These are phyloP conservation scores for Silene uniflora DNA, from an alignment of 148 eudicot species.

Conservation along the genomic window DNA sequence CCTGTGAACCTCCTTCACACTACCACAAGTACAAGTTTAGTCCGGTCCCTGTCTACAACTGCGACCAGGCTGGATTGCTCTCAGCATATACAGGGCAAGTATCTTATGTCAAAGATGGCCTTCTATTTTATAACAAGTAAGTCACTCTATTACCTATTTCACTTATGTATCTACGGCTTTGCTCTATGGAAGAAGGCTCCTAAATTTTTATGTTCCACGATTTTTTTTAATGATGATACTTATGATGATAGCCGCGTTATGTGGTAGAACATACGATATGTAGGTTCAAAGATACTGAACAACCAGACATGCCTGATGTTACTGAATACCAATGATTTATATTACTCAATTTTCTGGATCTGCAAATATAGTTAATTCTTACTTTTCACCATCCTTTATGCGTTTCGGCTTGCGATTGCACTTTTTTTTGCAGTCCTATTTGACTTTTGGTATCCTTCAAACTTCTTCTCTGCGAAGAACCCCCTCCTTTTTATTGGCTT, in stretches of 20 bases:
- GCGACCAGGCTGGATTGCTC: conserved; percentile 73
- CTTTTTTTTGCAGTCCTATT: neutral
- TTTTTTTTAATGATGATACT: no score
- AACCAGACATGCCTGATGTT: neutral
- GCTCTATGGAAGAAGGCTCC: neutral
- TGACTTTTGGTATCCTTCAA: neutral
- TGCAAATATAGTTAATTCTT: neutral
- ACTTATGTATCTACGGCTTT: neutral
- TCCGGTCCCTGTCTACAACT: conserved; percentile 60
- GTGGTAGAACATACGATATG: no score
- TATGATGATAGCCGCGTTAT: no score
- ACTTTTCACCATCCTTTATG: neutral
- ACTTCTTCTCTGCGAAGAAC: neutral
- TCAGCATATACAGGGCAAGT: conserved; percentile 69
- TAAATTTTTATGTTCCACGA: no score
- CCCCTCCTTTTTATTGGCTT: no score
- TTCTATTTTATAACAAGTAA: conserved; percentile 86
- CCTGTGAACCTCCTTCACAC: conserved; percentile 67
- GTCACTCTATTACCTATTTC: conserved; percentile 11
- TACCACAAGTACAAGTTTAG: conserved; percentile 76
- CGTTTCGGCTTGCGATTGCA: neutral
- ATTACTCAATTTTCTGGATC: no score
- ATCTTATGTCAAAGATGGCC: conserved; percentile 88
- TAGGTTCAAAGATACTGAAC: no score
- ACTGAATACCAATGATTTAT: no score